Evolutionary conservation across 2,329 filamentous ascomycete species (phyloP), one percentile per base, ranked within the genome.

Genomic region (Arthroderma uncinatum): DNA sequence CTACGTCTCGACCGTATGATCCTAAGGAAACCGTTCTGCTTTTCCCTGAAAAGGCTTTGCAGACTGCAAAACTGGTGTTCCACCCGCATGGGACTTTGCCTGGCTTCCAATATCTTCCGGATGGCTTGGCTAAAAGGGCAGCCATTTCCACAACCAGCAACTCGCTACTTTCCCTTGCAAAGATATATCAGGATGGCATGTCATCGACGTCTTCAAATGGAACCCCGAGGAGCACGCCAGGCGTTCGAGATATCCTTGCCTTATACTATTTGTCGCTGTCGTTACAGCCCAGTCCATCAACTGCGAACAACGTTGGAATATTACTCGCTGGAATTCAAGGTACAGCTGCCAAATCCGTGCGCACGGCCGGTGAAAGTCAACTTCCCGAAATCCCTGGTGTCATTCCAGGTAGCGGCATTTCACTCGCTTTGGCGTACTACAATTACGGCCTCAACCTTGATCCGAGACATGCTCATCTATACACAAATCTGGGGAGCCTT

Each of bases 161-260:
- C 68, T 94, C 92, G 0, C 76, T 98, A 16, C 78, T 98, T 1
- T 98, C 93, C 0, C 76, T 98, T 40, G 93, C 93, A 21, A 98
- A 98, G 71, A 98, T 98, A 36, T 95, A 95, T 62, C 93, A 98
- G 71, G 93, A 98, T 73, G 85, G 88, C 30, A 92, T 96, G 82
- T 89, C 92, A 1, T 89, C 82, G 58, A 84, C 83, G 16, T 80
- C 80, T 19, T 72, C 78, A 8, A 76, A 78, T 21, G 76, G 79
- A 9, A 74, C 74, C 39, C 21, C 16, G 9, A 80, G 81, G 58
- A 82, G 83, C 57, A 80, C 84, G 2, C 84, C 86, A 47, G 87
- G 89, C 1, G 89, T 97, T 23, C 84, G 89, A 42, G 93, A 98
- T 66, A 97, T 98, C 37, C 74, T 98, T 36, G 89, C 91, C 1